Evolutionary conservation across 441 rosid genomes (phyloP).

Genomic region (Gossypium trilobum): DNA sequence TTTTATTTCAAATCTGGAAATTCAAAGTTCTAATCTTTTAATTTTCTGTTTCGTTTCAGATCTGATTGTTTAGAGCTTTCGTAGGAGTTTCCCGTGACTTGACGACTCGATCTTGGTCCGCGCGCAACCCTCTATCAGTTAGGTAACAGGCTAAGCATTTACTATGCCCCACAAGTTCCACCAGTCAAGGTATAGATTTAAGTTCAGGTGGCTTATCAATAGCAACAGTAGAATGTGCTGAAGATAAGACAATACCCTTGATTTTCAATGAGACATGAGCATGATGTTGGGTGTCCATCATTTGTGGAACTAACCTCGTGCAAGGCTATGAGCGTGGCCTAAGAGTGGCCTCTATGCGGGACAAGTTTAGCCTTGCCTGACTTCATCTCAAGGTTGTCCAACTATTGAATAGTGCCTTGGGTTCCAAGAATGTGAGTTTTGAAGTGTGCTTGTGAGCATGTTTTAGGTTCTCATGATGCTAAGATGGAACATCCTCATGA

Average conservation of each 20-base stretch:
- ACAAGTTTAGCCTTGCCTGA: neutral
- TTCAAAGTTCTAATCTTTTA: too few species aligned
- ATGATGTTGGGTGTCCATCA: neutral
- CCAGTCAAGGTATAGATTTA: neutral
- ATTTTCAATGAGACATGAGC: neutral
- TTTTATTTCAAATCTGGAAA: too few species aligned
- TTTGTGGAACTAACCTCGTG: neutral
- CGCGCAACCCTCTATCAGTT: neutral
- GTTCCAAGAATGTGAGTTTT: neutral
- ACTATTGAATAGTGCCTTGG: neutral
- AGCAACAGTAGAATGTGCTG: neutral
- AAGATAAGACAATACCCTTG: neutral
- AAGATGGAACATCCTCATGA: neutral
- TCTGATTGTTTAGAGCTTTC: too few species aligned
- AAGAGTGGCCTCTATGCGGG: neutral
- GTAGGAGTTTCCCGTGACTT: too few species aligned
- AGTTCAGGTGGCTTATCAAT: neutral
- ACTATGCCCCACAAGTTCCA: neutral
- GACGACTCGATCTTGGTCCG: too few species aligned
- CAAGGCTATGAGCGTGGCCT: neutral
- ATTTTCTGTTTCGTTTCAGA: too few species aligned
- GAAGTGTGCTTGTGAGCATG: neutral
- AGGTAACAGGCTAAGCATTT: neutral
- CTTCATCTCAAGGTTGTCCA: neutral
- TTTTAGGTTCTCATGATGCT: neutral